These are phyloP conservation scores for Phytopythium sindhum DNA, from an alignment of 352 stramenopile genomes.

Conservation along the genomic window DNA sequence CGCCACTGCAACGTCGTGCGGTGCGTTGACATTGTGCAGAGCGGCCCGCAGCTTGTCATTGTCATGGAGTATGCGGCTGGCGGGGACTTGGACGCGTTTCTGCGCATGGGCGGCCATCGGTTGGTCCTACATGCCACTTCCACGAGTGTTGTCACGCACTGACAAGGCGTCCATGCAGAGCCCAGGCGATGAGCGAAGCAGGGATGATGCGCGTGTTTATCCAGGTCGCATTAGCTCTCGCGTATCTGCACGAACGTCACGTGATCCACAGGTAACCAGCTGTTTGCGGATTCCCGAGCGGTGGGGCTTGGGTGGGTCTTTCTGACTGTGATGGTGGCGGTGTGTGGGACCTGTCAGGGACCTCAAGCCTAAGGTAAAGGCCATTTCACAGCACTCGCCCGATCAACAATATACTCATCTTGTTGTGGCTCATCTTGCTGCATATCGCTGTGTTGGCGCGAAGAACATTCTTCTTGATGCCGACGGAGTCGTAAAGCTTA, in stretches of 20 bases:
- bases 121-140: not conserved
- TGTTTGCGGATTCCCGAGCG: not conserved
- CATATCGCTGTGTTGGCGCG: not conserved
- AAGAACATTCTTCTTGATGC: constrained; percentile 59
- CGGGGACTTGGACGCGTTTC: constrained; percentile 55
- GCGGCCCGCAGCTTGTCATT: constrained; percentile 30
- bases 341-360: constrained; percentile 28
- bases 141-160: not conserved
- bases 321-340: not conserved
- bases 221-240: constrained; percentile 51
- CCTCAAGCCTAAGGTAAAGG: constrained; percentile 48
- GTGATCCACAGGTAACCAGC: constrained; percentile 69
- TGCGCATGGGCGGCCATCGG: constrained; percentile 19
- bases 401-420: not conserved
- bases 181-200: constrained; percentile 23
- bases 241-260: constrained; percentile 52
- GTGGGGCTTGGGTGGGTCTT: not conserved
- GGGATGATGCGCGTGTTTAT: constrained; percentile 72
- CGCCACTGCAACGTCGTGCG: constrained; percentile 64
- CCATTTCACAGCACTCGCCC: not conserved
- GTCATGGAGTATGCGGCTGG: constrained; percentile 76
- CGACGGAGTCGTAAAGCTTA: constrained; percentile 64
- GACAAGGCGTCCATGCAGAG: constrained; percentile 7
- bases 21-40: constrained; percentile 46
- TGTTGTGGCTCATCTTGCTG: not conserved